These are phyloP conservation scores for Dendrobium chrysotoxum DNA, from an alignment of 106 monocot species.

Conservation along the genomic window DNA sequence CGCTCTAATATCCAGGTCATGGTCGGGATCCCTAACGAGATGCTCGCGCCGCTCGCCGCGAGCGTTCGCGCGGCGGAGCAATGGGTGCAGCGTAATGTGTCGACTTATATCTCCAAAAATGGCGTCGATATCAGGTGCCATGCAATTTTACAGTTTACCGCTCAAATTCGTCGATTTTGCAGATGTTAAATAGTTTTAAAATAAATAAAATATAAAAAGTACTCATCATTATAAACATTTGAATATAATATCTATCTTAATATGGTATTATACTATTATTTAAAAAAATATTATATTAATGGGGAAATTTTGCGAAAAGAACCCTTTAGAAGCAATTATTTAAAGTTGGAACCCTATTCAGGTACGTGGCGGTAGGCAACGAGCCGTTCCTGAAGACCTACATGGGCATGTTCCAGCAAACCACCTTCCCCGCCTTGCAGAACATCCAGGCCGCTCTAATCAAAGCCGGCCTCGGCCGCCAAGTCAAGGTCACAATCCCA, in stretches of 20 bases:
- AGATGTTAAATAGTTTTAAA: too few relatives aligned
- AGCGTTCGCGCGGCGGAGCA: slow-evolving; percentile 63
- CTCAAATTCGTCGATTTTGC: neutral
- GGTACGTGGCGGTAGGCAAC: slow-evolving; percentile 83
- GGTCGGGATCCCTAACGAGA: slow-evolving; percentile 85
- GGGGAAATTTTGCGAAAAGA: too few relatives aligned
- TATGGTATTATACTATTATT: too few relatives aligned
- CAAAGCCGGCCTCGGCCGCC: slow-evolving; percentile 68
- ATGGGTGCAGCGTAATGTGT: slow-evolving; percentile 82
- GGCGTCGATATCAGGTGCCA: slow-evolving; percentile 77
- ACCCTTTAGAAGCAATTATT: too few relatives aligned
- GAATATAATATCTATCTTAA: too few relatives aligned
- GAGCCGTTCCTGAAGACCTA: slow-evolving; percentile 81
- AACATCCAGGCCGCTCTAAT: slow-evolving; percentile 89
- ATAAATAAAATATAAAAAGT: too few relatives aligned
- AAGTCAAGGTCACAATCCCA: slow-evolving; percentile 78
- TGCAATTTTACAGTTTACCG: neutral
- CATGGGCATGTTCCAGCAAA: slow-evolving; percentile 48
- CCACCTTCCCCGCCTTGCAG: slow-evolving; percentile 71
- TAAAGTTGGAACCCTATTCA: neutral
- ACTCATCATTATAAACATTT: too few relatives aligned
- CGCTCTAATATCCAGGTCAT: slow-evolving; percentile 83
- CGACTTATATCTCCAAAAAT: slow-evolving; percentile 59
- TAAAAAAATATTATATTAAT: too few relatives aligned
- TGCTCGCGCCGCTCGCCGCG: slow-evolving; percentile 54